phyloP scores from a whole-genome alignment of 441 rosid genomes.

The Isatis lusitanica region DNA sequence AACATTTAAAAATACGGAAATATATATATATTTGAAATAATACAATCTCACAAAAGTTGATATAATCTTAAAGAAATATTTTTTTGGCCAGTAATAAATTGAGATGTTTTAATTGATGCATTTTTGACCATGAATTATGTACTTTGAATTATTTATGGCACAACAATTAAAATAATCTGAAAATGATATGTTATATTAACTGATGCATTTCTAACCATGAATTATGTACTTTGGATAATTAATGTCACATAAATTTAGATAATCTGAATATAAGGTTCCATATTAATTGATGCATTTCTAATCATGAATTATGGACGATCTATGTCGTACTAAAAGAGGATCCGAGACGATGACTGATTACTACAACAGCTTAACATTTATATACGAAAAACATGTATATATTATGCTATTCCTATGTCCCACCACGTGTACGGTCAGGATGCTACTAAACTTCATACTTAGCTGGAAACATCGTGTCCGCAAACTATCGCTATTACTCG shows the following conservation, averaged over 20 bases:
- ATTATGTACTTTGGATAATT: neutral
- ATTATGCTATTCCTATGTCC: conserved; percentile 24
- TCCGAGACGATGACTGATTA: conserved; percentile 19
- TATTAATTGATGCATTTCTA: conserved; percentile 3
- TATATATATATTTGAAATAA: neutral
- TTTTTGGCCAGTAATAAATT: neutral
- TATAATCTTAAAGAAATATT: neutral
- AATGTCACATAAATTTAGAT: neutral
- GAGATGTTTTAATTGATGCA: no score
- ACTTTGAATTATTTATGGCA: neutral
- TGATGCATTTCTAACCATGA: conserved; percentile 1
- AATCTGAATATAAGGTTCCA: neutral
- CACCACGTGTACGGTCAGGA: conserved; percentile 60
- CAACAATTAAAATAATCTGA: neutral
- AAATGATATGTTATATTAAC: neutral
- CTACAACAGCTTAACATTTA: neutral
- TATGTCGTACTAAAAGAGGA: conserved; percentile 14
- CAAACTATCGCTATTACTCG: conserved; percentile 37
- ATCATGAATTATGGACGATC: conserved; percentile 14
- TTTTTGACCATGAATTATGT: no score
- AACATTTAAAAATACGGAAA: neutral
- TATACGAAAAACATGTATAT: conserved; percentile 19
- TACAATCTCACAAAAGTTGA: neutral
- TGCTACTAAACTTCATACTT: conserved; percentile 20
- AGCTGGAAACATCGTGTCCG: conserved; percentile 35